phyloP scores from a whole-genome alignment of 2,329 filamentous ascomycete species.

The Hypomyces perniciosus region DNA sequence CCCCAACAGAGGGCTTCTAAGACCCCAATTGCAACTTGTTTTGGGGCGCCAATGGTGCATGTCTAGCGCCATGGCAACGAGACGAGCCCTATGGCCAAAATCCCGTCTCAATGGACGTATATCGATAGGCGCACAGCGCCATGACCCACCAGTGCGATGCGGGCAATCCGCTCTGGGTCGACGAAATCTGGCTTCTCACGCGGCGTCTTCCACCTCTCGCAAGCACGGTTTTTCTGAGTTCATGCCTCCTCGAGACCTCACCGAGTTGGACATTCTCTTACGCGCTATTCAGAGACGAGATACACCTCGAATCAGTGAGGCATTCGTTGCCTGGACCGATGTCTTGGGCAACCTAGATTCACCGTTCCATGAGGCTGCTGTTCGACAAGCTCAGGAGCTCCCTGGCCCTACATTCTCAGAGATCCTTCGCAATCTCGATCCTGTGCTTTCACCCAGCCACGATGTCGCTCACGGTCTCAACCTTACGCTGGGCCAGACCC shows the following conservation, averaged over 20 bases:
- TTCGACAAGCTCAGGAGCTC: conserved; percentile 33
- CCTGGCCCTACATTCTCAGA: conserved; percentile 55
- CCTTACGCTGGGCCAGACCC: conserved; percentile 34
- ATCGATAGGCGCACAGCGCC: conserved; percentile 15
- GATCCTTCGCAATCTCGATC: conserved; percentile 57
- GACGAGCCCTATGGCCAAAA: conserved; percentile 21
- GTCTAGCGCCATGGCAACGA: conserved; percentile 23
- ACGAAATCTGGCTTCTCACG: conserved; percentile 21
- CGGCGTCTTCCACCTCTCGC: conserved; percentile 8
- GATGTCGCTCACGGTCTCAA: conserved; percentile 41
- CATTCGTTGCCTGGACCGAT: conserved; percentile 24
- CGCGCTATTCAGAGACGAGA: conserved; percentile 27
- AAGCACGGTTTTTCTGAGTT: conserved; percentile 10
- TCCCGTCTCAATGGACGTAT: conserved; percentile 19
- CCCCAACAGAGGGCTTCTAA: background rate
- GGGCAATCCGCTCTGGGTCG: conserved; percentile 20
- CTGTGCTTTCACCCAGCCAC: conserved; percentile 41
- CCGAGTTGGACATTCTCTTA: conserved; percentile 23
- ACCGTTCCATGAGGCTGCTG: conserved; percentile 19
- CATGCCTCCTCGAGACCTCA: conserved; percentile 11
- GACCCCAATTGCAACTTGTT: conserved; percentile 1
- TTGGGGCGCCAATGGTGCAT: background rate
- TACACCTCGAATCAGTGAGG: conserved; percentile 17
- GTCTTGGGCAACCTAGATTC: conserved; percentile 16
- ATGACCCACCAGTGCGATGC: conserved; percentile 19